phyloP scores from a whole-genome alignment of 768 basidiomycete genomes.

The Tricholoma hemisulphureum region DNA sequence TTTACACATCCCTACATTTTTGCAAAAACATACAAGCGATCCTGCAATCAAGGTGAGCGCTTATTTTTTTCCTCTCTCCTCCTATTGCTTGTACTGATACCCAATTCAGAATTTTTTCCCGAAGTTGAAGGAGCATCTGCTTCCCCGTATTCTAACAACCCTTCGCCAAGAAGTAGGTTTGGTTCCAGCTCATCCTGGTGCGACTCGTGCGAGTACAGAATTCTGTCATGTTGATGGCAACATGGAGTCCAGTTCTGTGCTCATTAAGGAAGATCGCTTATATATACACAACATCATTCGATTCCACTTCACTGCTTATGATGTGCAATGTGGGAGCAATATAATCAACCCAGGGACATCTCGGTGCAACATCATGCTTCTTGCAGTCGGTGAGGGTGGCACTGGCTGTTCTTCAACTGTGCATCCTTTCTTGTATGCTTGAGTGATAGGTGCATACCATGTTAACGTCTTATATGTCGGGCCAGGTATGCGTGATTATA shows the following conservation, averaged over 20 bases:
- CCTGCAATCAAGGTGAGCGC: conserved; percentile 10
- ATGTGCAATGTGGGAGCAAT: background rate
- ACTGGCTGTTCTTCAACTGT: too few species aligned
- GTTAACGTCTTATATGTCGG: too few species aligned
- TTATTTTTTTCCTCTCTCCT: background rate
- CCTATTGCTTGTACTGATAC: too few species aligned
- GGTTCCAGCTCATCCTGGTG: too few species aligned
- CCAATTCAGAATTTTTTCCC: too few species aligned
- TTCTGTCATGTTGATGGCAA: conserved; percentile 17
- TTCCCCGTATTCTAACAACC: too few species aligned
- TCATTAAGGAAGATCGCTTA: conserved; percentile 12
- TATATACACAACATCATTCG: too few species aligned
- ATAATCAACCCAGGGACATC: background rate
- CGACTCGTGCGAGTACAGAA: too few species aligned
- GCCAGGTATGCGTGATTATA: too few species aligned
- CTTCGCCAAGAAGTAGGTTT: too few species aligned
- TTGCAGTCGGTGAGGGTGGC: background rate
- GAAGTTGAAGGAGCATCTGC: conserved; percentile 11
- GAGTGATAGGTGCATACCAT: too few species aligned
- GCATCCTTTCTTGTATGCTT: too few species aligned
- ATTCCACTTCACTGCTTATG: conserved; percentile 30
- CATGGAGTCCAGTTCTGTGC: conserved; percentile 6
- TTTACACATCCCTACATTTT: conserved; percentile 2
- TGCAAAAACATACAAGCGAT: conserved; percentile 18
- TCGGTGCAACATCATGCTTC: background rate